Evolutionary conservation across 129 eudicot species (phyloP).

Genomic region (Arctium minus): DNA sequence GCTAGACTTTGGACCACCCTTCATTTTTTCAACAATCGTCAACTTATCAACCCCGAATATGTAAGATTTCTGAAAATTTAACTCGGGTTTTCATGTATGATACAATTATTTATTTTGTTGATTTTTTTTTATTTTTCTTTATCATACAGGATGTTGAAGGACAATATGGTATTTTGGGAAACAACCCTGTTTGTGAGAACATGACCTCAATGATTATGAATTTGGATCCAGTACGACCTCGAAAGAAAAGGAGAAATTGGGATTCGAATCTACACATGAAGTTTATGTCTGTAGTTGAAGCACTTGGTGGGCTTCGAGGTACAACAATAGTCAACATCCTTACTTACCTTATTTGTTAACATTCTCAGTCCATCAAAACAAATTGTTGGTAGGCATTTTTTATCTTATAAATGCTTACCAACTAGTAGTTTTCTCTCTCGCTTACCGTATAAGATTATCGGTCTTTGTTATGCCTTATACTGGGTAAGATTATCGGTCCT

Average conservation of each 20-base stretch:
- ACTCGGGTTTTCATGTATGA: not conserved
- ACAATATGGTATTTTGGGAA: not conserved
- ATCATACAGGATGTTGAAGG: not conserved
- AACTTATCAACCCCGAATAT: not conserved
- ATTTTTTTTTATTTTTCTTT: not conserved
- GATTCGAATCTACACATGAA: not conserved
- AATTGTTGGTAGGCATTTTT: not conserved
- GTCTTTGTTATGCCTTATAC: no score
- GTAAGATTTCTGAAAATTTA: not conserved
- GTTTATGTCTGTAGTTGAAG: not conserved
- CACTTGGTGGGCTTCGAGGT: slow-evolving; percentile 7
- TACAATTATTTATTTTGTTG: not conserved
- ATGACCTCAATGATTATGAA: not conserved
- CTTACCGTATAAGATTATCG: not conserved
- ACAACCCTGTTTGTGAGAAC: not conserved
- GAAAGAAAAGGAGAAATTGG: not conserved
- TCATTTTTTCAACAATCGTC: not conserved
- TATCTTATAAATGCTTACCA: not conserved
- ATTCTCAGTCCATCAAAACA: not conserved
- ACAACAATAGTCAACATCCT: not conserved
- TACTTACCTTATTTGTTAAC: not conserved
- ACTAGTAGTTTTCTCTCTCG: not conserved
- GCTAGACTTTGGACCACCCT: not conserved
- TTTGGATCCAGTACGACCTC: not conserved
- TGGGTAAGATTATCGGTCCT: not conserved